Evolutionary conservation across 2,329 filamentous ascomycete species (phyloP).

Genomic region (Cercospora beticola): DNA sequence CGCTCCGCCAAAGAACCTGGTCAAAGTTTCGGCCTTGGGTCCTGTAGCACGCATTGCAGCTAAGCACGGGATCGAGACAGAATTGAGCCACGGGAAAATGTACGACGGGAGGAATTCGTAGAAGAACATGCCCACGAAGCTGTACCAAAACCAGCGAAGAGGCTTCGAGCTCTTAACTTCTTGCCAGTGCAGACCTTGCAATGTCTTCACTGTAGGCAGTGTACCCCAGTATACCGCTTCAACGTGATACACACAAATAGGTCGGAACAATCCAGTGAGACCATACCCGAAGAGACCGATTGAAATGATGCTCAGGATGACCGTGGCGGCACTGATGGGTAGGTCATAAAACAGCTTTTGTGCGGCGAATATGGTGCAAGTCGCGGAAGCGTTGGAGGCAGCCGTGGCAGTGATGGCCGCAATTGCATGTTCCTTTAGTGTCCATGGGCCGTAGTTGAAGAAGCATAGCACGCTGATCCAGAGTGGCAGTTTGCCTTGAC

Average conservation of each 20-base stretch:
- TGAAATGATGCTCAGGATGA: conserved; percentile 53
- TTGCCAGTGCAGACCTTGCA: conserved; percentile 58
- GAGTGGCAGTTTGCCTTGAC: conserved; percentile 43
- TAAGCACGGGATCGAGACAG: conserved; percentile 55
- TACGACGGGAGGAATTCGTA: conserved; percentile 59
- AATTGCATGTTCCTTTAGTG: conserved; percentile 55
- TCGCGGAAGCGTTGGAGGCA: conserved; percentile 45
- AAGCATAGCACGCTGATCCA: conserved; percentile 47
- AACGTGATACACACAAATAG: conserved; percentile 56
- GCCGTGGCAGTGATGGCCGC: conserved; percentile 28
- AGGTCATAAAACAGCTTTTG: conserved; percentile 56
- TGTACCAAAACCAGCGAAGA: conserved; percentile 55
- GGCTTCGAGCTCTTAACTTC: conserved; percentile 52
- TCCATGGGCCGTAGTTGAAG: conserved; percentile 55
- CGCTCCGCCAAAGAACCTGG: conserved; percentile 54
- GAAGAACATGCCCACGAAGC: conserved; percentile 45
- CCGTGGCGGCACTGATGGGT: conserved; percentile 47
- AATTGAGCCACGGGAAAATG: conserved; percentile 57
- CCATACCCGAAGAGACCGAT: conserved; percentile 59
- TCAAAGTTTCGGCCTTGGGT: conserved; percentile 46
- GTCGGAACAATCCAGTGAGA: conserved; percentile 54
- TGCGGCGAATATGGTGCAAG: conserved; percentile 32
- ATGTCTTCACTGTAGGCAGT: conserved; percentile 54
- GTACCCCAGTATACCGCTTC: conserved; percentile 59
- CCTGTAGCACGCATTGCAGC: conserved; percentile 55